Base-by-base conservation (phyloP, 2,329 filamentous ascomycete genomes). In the Alternaria novae-zelandiae region DNA sequence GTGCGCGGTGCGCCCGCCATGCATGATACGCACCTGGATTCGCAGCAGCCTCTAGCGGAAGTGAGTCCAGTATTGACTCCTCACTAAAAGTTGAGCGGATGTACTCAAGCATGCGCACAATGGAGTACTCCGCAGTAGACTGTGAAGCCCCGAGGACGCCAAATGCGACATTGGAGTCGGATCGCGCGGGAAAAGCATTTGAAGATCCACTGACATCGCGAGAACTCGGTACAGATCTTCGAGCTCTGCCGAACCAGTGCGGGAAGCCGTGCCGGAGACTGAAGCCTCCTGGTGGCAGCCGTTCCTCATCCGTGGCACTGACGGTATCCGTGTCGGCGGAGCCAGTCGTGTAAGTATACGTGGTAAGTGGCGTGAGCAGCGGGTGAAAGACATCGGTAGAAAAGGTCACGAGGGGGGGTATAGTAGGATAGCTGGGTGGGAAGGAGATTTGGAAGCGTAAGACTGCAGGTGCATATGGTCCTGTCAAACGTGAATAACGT, bases 1-100 rank as follows among this genome's bases (percentile, higher is more conserved):
- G 82, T 53, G 83, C 82, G 59, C 90, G 88, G 77, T 95, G 87
- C 7, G 91, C 88, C 71, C 89, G 87, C 95, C 95, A 98, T 5
- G 95, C 95, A 81, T 97, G 92, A 91, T 94, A 98, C 21, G 95
- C 96, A 7, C 94, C 93, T 3, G 92, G 89, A 72, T 98, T 97
- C 1, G 93, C 95, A 0, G 94, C 93, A 17, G 92, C 92, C 67
- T 93, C 89, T 1, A 97, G 82, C 2, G 93, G 90, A 20, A 98
- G 84, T 0, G 87, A 87, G 79, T 98, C 94, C 4, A 98, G 83
- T 8, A 96, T 87, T 1, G 83, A 81, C 65, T 91, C 91, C 62
- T 94, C 88, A 68, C 92, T 91, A 78, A 99, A 97, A 0, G 93
- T 86, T 67, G 90, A 91, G 64, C 91, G 88, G 32, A 98, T 89